A percentile compares a stretch with the other conserved stretches of the same genome.
Evolutionary conservation across 2,329 filamentous ascomycete species (phyloP).

Genomic region (Trichoderma aggressivum): DNA sequence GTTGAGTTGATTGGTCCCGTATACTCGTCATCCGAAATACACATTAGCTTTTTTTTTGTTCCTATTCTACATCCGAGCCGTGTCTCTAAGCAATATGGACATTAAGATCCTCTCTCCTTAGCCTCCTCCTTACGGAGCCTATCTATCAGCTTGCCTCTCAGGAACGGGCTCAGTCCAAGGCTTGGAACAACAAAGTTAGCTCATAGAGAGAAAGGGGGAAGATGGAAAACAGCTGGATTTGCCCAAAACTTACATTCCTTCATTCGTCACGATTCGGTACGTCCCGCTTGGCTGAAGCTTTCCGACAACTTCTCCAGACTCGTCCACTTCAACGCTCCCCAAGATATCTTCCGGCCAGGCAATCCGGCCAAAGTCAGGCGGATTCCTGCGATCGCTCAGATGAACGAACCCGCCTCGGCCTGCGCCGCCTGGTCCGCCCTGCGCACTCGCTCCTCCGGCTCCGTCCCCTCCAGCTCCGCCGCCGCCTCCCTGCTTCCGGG

Average conservation of each 20-base stretch:
- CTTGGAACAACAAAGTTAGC: conserved; percentile 21
- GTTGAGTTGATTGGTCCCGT: too few relatives aligned
- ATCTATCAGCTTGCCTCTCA: conserved; percentile 53
- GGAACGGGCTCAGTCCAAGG: conserved; percentile 39
- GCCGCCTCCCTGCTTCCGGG: conserved; percentile 36
- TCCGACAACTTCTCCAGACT: conserved; percentile 53
- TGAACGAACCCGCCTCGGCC: conserved; percentile 63
- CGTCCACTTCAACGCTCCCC: conserved; percentile 63
- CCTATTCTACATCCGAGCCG: background rate
- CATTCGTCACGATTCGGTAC: conserved; percentile 61
- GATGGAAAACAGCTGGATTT: background rate
- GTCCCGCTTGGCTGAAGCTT: conserved; percentile 59
- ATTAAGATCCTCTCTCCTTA: conserved; percentile 32
- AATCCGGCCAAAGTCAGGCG: conserved; percentile 64
- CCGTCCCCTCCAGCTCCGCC: conserved; percentile 44
- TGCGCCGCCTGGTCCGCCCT: conserved; percentile 59
- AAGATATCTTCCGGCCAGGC: conserved; percentile 69
- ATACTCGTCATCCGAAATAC: background rate
- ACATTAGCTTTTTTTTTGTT: background rate
- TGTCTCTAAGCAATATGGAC: conserved; percentile 9
- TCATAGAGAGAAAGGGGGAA: too few relatives aligned
- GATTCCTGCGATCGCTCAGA: conserved; percentile 60
- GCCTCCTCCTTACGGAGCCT: conserved; percentile 51
- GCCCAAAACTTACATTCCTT: conserved; percentile 58
- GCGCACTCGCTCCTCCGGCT: conserved; percentile 54